These are phyloP conservation scores for Didymella exigua DNA, from an alignment of 2,329 filamentous ascomycete species.

Conservation along the genomic window DNA sequence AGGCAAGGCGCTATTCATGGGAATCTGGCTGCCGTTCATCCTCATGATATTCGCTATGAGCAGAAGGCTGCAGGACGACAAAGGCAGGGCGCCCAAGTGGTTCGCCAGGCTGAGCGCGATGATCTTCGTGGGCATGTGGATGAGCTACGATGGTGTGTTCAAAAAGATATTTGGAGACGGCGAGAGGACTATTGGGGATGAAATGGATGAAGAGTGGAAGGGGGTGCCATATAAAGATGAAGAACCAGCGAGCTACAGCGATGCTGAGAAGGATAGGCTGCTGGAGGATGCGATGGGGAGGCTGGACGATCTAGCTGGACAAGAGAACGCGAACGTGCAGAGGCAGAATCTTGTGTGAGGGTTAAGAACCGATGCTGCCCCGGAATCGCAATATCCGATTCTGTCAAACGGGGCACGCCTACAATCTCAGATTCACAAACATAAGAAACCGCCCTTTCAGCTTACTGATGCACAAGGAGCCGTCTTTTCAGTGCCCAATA, in stretches of 20 bases:
- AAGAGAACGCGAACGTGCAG: neutral
- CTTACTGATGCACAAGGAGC: too few species aligned
- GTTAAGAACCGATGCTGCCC: too few species aligned
- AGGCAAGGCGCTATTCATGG: slow-evolving; percentile 68
- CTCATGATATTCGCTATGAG: slow-evolving; percentile 58
- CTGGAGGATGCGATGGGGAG: slow-evolving; percentile 17
- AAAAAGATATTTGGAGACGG: slow-evolving; percentile 81
- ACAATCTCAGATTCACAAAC: too few species aligned
- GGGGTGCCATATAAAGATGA: neutral
- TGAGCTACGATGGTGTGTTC: slow-evolving; percentile 67
- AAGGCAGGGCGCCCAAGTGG: slow-evolving; percentile 73
- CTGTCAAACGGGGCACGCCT: too few species aligned
- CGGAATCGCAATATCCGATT: too few species aligned
- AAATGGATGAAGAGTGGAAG: slow-evolving; percentile 5
- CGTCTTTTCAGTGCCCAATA: too few species aligned
- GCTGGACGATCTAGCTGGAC: slow-evolving; percentile 8
- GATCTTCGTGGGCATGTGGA: slow-evolving; percentile 66
- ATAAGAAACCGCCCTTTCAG: too few species aligned
- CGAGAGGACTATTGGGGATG: slow-evolving; percentile 63
- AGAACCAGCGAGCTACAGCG: neutral
- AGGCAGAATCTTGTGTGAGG: slow-evolving; percentile 3
- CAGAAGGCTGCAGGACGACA: slow-evolving; percentile 63
- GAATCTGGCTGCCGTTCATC: slow-evolving; percentile 64
- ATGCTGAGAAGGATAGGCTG: slow-evolving; percentile 20
- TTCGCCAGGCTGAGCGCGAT: slow-evolving; percentile 58